These are phyloP conservation scores for Huntiella abstrusa DNA, from an alignment of 2,329 filamentous ascomycete genomes.

Conservation along the genomic window DNA sequence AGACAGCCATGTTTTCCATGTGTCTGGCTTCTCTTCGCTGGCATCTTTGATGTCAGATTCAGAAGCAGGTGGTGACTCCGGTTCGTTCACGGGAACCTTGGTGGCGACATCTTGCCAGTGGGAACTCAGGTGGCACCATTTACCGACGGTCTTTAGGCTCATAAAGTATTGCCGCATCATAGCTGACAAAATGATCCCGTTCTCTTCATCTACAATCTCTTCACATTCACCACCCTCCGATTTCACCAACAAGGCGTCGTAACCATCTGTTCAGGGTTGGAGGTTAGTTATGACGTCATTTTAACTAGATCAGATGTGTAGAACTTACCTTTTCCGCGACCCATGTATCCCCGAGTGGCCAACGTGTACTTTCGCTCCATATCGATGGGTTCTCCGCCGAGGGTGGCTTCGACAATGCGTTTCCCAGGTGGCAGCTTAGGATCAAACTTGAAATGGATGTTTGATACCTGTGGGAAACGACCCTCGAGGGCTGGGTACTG, in stretches of 20 bases:
- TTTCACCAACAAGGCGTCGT: slow-evolving; percentile 53
- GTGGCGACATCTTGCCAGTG: slow-evolving; percentile 49
- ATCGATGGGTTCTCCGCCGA: slow-evolving; percentile 44
- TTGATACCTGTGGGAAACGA: slow-evolving; percentile 72
- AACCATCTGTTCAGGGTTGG: slow-evolving; percentile 40
- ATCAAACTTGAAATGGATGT: slow-evolving; percentile 59
- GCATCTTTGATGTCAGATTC: slow-evolving; percentile 13
- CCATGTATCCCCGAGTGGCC: slow-evolving; percentile 77
- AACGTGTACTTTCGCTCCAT: slow-evolving; percentile 47
- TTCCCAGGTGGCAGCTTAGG: slow-evolving; percentile 38
- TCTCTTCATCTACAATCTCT: slow-evolving; percentile 70
- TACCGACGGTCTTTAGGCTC: slow-evolving; percentile 60
- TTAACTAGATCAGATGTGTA: neutral
- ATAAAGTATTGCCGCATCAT: slow-evolving; percentile 85
- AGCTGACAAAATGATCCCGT: slow-evolving; percentile 68
- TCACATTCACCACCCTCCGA: slow-evolving; percentile 59
- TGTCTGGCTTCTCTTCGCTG: slow-evolving; percentile 19
- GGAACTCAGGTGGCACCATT: slow-evolving; percentile 55
- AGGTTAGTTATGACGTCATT: neutral
- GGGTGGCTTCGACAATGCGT: slow-evolving; percentile 41
- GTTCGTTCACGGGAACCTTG: slow-evolving; percentile 17
- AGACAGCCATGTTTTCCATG: slow-evolving; percentile 13
- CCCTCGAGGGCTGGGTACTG: slow-evolving; percentile 63
- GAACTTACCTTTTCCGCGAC: slow-evolving; percentile 45
- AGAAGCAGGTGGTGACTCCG: slow-evolving; percentile 9